Evolutionary conservation across 2,329 filamentous ascomycete species (phyloP).

Genomic region (Pseudofabraea citricarpa): DNA sequence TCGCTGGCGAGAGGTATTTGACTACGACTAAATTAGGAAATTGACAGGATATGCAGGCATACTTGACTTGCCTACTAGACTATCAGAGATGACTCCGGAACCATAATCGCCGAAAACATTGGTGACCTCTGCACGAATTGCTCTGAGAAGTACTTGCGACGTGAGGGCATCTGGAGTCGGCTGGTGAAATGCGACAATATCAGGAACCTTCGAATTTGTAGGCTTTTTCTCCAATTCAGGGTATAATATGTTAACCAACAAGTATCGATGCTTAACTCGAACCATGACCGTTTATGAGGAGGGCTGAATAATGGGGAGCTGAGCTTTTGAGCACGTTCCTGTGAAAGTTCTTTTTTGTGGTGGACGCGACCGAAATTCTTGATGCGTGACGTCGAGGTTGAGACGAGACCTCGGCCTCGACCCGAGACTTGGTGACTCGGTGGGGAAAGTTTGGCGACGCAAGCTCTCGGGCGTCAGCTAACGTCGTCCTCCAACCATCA

Average conservation of each 20-base stretch:
- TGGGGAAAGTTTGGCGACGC: background rate
- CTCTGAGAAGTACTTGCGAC: slow-evolving; percentile 57
- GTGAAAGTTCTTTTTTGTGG: too few relatives aligned
- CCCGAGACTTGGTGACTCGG: background rate
- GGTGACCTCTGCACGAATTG: slow-evolving; percentile 65
- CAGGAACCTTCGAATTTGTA: slow-evolving; percentile 38
- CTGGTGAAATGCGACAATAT: slow-evolving; percentile 69
- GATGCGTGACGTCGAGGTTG: background rate
- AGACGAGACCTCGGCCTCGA: too few relatives aligned
- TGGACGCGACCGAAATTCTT: background rate
- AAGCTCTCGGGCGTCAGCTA: background rate
- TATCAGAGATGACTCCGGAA: slow-evolving; percentile 65
- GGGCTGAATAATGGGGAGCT: background rate
- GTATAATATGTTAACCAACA: slow-evolving; percentile 92
- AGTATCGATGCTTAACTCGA: slow-evolving; percentile 90
- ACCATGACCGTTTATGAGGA: slow-evolving; percentile 59
- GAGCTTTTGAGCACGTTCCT: background rate
- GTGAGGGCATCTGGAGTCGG: slow-evolving; percentile 72
- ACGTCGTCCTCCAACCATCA: too few relatives aligned
- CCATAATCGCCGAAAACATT: slow-evolving; percentile 87
- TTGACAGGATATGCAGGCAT: too few relatives aligned
- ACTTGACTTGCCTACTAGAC: slow-evolving; percentile 61
- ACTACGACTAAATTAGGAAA: too few relatives aligned
- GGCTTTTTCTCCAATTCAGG: slow-evolving; percentile 43
- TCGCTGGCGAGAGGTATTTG: slow-evolving; percentile 89